Base-by-base conservation (phyloP, 139 green algal species). In the Zygnema cylindricum region DNA sequence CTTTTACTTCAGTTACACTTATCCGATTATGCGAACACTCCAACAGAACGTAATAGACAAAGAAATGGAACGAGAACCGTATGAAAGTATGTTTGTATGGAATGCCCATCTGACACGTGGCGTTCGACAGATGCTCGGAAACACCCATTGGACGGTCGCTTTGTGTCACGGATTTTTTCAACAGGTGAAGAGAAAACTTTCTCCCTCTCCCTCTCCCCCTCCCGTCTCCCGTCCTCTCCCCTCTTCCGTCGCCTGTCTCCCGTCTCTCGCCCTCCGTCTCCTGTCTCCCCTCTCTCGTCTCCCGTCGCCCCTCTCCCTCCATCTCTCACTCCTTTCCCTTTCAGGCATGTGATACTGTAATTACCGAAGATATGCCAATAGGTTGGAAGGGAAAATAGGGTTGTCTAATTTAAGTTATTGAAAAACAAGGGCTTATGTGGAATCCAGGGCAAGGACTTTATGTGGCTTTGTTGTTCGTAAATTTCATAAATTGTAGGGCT, bases 1-100 rank as follows among this genome's bases (percentile, higher is more conserved):
- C 84, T 99, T 99, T 86, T 98, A 96, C 92, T 99, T 98, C 92
- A 94, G 85, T 42, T 97, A 97, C 92, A 96, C 94, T 57, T 98
- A 96, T 91, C 89, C 90, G 54, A 86, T 98, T 39, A 92, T 92
- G 88, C 84, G 54, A 35, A 86, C 88, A 16, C 55, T 92, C 38
- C 88, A 92, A 77, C 21, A 35, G 39, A 92, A 91, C 43, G 35
- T 88, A 23, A 76, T 43, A 36, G 76, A 78, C 22, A 69, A 21
- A 36, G 81, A 36, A 33, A 0, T 32, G 2, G n/a, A 33, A n/a
- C 33, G 39, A 21, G 76, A 81, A 21, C 81, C 79, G 0, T 93
- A 93, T 35, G 84, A 86, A 77, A 95, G 86, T 92, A 97, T 98
- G 92, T 97, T 98, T 84, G 94, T 98, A 32, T 99, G 97, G 97